A percentile compares a stretch with the other conserved stretches of the same genome.
phyloP scores from a whole-genome alignment of 208 protist genomes.

The Trypanosoma rangeli region DNA sequence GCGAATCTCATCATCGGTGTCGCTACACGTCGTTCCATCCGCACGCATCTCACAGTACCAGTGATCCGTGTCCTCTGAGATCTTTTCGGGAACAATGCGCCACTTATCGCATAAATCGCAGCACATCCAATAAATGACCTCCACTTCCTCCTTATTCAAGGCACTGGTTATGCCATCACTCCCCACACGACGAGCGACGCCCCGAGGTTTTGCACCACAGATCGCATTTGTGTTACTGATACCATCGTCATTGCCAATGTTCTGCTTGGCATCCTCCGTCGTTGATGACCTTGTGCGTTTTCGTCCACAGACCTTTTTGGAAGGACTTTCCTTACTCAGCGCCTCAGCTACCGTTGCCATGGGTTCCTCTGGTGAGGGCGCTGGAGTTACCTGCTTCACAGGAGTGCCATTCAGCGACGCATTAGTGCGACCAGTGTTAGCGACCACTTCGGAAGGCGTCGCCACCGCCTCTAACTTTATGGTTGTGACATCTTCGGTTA shows the following conservation, averaged over 20 bases:
- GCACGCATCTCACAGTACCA: conserved; percentile 78
- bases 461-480: background rate
- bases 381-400: background rate
- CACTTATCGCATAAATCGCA: conserved; percentile 83
- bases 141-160: conserved; percentile 18
- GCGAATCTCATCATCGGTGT: conserved; percentile 61
- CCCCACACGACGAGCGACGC: background rate
- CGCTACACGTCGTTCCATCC: conserved; percentile 62
- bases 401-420: background rate
- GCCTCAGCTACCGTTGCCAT: background rate
- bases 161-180: background rate
- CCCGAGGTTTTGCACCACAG: background rate
- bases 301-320: background rate
- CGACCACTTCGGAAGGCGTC: background rate
- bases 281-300: conserved; percentile 4
- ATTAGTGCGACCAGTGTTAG: background rate
- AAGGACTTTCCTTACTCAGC: background rate
- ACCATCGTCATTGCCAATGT: background rate
- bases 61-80: conserved; percentile 31
- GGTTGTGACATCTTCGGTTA: background rate
- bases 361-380: background rate
- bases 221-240: background rate
- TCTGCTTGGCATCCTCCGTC: background rate
- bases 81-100: conserved; percentile 66
- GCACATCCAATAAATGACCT: conserved; percentile 82